Evolutionary conservation across 306 rosid species (phyloP).

Genomic region (Astragalus glycyphyllos): DNA sequence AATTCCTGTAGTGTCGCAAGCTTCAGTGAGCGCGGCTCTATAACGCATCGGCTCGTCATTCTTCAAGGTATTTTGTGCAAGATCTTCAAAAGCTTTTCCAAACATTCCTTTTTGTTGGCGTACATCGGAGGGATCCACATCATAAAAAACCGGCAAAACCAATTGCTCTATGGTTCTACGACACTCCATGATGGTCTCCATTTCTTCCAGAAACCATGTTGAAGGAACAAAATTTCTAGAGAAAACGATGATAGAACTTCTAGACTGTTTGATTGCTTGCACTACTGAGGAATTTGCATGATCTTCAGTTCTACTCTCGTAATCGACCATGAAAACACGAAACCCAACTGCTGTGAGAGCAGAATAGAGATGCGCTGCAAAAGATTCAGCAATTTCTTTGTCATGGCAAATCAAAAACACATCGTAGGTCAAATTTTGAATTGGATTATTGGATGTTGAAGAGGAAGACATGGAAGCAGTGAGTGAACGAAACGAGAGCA

Average conservation of each 20-base stretch:
- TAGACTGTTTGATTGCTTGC: neutral
- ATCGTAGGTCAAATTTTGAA: neutral
- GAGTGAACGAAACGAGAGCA: too few relatives aligned
- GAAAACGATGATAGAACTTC: neutral
- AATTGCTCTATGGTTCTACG: neutral
- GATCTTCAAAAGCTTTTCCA: too few relatives aligned
- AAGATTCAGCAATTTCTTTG: neutral
- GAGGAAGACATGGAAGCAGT: too few relatives aligned
- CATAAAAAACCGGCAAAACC: neutral
- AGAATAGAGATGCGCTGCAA: neutral
- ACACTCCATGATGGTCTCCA: conserved; percentile 4
- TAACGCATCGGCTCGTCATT: neutral
- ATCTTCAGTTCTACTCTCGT: neutral
- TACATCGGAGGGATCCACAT: neutral
- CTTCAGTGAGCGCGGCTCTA: neutral
- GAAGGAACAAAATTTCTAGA: neutral
- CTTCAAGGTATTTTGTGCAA: neutral
- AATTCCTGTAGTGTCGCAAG: too few relatives aligned
- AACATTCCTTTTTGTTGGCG: too few relatives aligned
- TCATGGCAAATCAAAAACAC: neutral
- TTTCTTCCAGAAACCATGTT: neutral
- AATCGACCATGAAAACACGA: neutral
- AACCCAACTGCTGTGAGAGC: neutral
- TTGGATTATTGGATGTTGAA: neutral
- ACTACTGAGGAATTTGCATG: neutral